Evolutionary conservation across 352 stramenopile species (phyloP), one percentile per base, ranked within the genome.

Genomic region (Phytophthora vignae): DNA sequence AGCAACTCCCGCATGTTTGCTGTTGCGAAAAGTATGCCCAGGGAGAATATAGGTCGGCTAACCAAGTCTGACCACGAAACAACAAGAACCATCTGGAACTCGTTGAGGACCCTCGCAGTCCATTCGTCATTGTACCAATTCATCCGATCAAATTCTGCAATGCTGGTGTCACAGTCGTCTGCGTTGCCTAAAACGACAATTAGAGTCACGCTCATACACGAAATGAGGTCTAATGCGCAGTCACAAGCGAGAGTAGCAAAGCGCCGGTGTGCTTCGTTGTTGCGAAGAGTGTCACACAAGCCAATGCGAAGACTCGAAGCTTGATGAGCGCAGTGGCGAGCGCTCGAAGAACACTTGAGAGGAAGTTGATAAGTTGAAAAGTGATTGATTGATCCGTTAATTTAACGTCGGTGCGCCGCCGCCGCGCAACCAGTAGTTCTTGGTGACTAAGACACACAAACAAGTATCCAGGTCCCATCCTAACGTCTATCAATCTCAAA

Each of bases 51-150:
- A 0, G 69, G 17, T 17, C 74, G 64, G 21, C 60, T 67, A 0
- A 49, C 31, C 8, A 82, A 46, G 38, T 84, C 74, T 4, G 33
- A 55, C 74, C 74, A 80, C 11, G 77, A 80, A 1, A 62, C 53
- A 0, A 80, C 61, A 14, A 80, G 31, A 11, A 82, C 55, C n/a
- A 84, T 56, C 53, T 80, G 74, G 21, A 77, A 68, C 42, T 80
- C 71, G 57, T 78, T 78, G 4, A 68, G 25, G 0, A 55, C 55
- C 25, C 59, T 62, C 19, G 73, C 50, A 31, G 71, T 54, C 71
- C 77, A 78, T 12, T 49, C 36, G 48, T 86, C 71, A 17, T 68
- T 63, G 54, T 74, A 83, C 79, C 76, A 86, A 19, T 40, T 54
- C 27, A 54, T 27, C 9, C 53, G n/a, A 4, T 65, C 60, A 55